Percentiles rank a stretch among this genome's conserved stretches.
These are phyloP conservation scores for Claviceps humidiphila DNA, from an alignment of 2,329 filamentous ascomycete genomes.

Conservation along the genomic window DNA sequence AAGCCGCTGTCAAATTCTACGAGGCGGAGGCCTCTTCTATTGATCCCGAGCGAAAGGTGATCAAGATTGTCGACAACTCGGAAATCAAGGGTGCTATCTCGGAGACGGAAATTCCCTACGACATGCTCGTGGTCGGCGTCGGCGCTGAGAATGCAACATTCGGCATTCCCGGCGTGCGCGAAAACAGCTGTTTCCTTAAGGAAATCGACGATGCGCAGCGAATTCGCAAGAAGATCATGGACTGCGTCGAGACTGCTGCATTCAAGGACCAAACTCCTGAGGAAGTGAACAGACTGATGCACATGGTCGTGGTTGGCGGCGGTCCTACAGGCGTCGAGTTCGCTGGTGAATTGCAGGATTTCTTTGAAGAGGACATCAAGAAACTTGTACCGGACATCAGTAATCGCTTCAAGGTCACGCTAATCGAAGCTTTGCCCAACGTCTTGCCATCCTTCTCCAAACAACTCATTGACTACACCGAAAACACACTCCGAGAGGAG, in stretches of 20 bases:
- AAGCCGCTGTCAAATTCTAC: constrained; percentile 87
- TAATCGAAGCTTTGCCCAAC: constrained; percentile 93
- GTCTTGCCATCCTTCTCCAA: constrained; percentile 98
- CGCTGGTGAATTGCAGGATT: constrained; percentile 94
- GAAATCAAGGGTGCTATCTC: constrained; percentile 75
- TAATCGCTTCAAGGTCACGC: constrained; percentile 90
- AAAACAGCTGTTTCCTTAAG: constrained; percentile 96
- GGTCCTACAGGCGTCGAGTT: constrained; percentile 97
- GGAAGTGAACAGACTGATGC: constrained; percentile 84
- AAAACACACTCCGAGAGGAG: constrained; percentile 98
- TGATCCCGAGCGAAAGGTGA: constrained; percentile 77
- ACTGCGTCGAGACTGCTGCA: constrained; percentile 94
- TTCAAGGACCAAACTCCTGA: constrained; percentile 90
- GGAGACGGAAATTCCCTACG: constrained; percentile 84
- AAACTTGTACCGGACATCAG: constrained; percentile 96
- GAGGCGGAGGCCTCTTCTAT: constrained; percentile 95
- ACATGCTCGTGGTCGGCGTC: constrained; percentile 95
- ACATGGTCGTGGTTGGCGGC: constrained; percentile 94
- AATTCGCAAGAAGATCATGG: constrained; percentile 98
- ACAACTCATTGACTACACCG: constrained; percentile 97
- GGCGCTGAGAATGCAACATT: constrained; percentile 98
- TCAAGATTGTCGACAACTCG: constrained; percentile 84
- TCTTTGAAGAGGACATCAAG: constrained; percentile 96
- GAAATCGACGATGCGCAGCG: constrained; percentile 92
- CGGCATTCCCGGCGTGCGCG: constrained; percentile 86